A percentile compares a stretch with the other conserved stretches of the same genome.
Conservation (phyloP, 495 filamentous ascomycete species). For the Sporormia fimetaria region DNA sequence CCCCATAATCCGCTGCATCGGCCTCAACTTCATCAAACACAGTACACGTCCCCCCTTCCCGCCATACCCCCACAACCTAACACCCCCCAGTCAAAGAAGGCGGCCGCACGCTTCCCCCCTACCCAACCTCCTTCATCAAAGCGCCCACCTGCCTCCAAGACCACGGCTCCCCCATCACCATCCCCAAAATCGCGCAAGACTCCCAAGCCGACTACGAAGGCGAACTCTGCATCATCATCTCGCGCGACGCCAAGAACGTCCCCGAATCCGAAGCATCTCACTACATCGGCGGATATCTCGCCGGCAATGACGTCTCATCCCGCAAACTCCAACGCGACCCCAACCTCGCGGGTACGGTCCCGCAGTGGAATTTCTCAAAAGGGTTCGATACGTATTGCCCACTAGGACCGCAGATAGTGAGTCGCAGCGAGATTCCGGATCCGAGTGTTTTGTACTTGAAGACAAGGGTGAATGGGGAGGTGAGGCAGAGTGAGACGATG, state of each 20-base stretch:
- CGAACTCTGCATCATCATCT: conserved; percentile 40
- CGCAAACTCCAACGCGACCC: conserved; percentile 39
- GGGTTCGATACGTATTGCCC: conserved; percentile 33
- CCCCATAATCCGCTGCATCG: conserved; percentile 29
- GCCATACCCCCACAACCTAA: background rate
- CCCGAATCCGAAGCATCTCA: conserved; percentile 33
- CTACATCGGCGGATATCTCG: conserved; percentile 41
- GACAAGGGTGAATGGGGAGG: conserved; percentile 35
- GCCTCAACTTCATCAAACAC: conserved; percentile 32
- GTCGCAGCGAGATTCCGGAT: conserved; percentile 26
- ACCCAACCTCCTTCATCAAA: conserved; percentile 44
- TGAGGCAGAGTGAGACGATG: conserved; percentile 32
- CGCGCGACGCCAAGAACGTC: conserved; percentile 38
- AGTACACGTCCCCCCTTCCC: conserved; percentile 19
- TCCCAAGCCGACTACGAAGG: conserved; percentile 44
- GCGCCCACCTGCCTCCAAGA: conserved; percentile 37
- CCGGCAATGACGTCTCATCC: conserved; percentile 41
- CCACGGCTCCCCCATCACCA: conserved; percentile 34
- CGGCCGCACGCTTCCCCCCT: conserved; percentile 37
- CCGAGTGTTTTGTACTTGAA: conserved; percentile 28
- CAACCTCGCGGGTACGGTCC: conserved; percentile 29
- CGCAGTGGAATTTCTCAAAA: conserved; percentile 33
- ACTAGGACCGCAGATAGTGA: conserved; percentile 34
- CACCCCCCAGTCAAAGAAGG: conserved; percentile 38
- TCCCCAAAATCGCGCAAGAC: conserved; percentile 42